Conservation (phyloP, 805 yeast species). For the Torulaspora quercuum region DNA sequence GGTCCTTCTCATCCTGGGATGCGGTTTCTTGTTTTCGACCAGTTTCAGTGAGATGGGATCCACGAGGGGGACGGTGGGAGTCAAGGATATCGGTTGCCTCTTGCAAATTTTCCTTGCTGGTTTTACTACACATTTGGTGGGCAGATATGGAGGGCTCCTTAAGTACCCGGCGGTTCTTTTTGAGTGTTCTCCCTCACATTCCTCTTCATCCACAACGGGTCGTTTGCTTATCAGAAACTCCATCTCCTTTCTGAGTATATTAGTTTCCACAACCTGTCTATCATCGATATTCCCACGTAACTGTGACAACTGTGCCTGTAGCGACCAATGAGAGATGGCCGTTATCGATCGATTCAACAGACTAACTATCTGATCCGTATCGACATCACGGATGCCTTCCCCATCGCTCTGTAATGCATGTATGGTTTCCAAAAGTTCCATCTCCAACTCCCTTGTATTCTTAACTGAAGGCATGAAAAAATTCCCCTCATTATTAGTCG, state of each 20-base stretch:
- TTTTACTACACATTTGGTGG: too few relatives aligned
- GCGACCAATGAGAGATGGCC: slow-evolving; percentile 34
- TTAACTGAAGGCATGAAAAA: slow-evolving; percentile 20
- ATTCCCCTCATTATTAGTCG: not conserved
- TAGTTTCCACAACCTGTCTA: slow-evolving; percentile 27
- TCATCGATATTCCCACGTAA: slow-evolving; percentile 24
- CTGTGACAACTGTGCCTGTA: slow-evolving; percentile 32
- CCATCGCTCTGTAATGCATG: slow-evolving; percentile 16
- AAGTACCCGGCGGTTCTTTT: not conserved
- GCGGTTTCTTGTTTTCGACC: slow-evolving; percentile 33
- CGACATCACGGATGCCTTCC: slow-evolving; percentile 8
- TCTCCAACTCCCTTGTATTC: slow-evolving; percentile 28
- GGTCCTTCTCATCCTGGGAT: slow-evolving; percentile 33
- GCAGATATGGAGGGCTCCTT: slow-evolving; percentile 4
- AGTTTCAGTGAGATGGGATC: slow-evolving; percentile 11
- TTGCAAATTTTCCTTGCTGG: too few relatives aligned
- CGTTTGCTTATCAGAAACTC: slow-evolving; percentile 24
- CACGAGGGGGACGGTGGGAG: too few relatives aligned
- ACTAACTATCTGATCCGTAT: slow-evolving; percentile 21
- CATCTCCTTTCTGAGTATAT: slow-evolving; percentile 26
- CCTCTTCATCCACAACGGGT: slow-evolving; percentile 6
- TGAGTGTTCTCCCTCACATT: not conserved
- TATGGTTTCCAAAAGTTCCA: slow-evolving; percentile 19
- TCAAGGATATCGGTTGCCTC: too few relatives aligned
- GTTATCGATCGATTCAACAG: slow-evolving; percentile 29